Percentiles rank a stretch among this genome's conserved stretches.
phyloP scores from a whole-genome alignment of 148 eudicot genomes.

The Hydrangea macrophylla region DNA sequence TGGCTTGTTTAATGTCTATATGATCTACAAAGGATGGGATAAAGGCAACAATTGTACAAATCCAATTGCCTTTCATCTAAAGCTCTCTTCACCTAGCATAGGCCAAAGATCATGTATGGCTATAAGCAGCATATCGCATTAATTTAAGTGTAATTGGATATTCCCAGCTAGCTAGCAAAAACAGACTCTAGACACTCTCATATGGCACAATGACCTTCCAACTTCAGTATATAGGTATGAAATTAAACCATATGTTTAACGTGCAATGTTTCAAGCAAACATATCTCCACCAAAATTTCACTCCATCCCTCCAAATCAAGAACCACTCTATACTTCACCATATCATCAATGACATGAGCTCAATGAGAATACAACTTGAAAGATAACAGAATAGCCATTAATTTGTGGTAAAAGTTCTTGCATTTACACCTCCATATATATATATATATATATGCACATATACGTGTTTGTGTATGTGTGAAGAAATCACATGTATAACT shows the following conservation, averaged over 20 bases:
- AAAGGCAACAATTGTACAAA: conserved; percentile 15
- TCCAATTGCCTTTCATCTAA: conserved; percentile 8
- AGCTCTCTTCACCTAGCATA: neutral
- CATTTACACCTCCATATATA: neutral
- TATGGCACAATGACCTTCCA: conserved; percentile 18
- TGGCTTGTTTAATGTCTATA: neutral
- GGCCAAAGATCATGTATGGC: conserved; percentile 15
- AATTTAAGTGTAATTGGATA: conserved; percentile 2
- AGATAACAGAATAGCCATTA: neutral
- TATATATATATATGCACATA: too few relatives aligned
- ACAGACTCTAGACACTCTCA: conserved; percentile 12
- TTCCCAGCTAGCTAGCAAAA: conserved; percentile 17
- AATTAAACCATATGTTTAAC: neutral
- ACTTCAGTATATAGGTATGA: neutral
- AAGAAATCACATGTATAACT: neutral
- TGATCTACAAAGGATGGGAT: conserved; percentile 23
- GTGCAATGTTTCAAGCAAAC: conserved; percentile 9
- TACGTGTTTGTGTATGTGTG: too few relatives aligned
- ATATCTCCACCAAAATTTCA: conserved; percentile 5
- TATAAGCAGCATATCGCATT: conserved; percentile 13
- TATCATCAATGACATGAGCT: neutral
- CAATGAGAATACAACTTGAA: neutral
- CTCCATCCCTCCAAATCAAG: neutral
- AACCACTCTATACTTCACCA: neutral
- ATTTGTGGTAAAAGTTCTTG: neutral